Conservation (phyloP, 2,329 filamentous ascomycete genomes). For the Sporothrix pallida region DNA sequence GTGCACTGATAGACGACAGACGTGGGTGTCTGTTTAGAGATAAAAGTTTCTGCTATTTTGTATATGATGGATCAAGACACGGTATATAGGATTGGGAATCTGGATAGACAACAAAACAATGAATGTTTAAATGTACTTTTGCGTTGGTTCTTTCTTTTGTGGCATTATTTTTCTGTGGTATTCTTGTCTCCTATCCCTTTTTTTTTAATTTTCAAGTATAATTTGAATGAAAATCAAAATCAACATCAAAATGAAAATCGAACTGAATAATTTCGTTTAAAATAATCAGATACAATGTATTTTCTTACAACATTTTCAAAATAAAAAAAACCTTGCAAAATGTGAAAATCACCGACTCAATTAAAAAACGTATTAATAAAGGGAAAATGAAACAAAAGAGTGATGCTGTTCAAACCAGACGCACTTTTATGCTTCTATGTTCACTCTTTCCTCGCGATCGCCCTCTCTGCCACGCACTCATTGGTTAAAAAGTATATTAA, state of each 20-base stretch:
- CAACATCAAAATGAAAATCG: background rate
- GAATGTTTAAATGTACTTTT: background rate
- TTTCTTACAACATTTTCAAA: too few relatives aligned
- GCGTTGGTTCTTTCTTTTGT: background rate
- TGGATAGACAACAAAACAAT: background rate
- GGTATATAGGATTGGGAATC: background rate
- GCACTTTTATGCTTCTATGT: too few relatives aligned
- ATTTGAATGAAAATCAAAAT: background rate
- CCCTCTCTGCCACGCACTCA: too few relatives aligned
- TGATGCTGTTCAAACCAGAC: too few relatives aligned
- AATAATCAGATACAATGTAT: too few relatives aligned
- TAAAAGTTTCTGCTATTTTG: background rate
- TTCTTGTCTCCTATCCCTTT: too few relatives aligned
- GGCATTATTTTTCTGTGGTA: background rate
- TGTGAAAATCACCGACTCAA: too few relatives aligned
- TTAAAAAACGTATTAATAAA: too few relatives aligned
- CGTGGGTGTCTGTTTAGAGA: background rate
- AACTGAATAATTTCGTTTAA: too few relatives aligned
- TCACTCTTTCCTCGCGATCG: too few relatives aligned
- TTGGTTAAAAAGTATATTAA: background rate
- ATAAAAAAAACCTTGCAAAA: too few relatives aligned
- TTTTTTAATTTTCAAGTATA: background rate
- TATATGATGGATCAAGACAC: background rate
- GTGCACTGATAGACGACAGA: slow-evolving; percentile 12
- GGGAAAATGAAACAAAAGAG: too few relatives aligned